A percentile compares a stretch with the other conserved stretches of the same genome.
phyloP scores from a whole-genome alignment of 1,284 basidiomycete species.

The Nidula niveotomentosa region DNA sequence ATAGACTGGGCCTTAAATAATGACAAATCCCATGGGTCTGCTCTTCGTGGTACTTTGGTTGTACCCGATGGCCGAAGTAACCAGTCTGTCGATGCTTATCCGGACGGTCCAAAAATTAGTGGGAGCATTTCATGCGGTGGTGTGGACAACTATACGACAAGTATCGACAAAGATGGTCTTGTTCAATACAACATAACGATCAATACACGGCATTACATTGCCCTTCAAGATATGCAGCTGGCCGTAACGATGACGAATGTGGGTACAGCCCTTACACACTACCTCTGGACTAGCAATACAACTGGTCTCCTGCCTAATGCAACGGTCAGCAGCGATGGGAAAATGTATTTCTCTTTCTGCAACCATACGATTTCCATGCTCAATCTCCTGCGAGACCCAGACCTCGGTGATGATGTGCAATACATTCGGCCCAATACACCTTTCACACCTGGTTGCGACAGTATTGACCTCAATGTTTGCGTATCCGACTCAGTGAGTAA shows the following conservation, averaged over 20 bases:
- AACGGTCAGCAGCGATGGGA: conserved; percentile 7
- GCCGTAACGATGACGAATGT: conserved; percentile 3
- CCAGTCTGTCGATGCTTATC: conserved; percentile 2
- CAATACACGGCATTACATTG: not conserved
- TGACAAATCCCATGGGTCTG: conserved; percentile 6
- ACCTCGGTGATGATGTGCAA: conserved; percentile 1
- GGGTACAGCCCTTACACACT: conserved; percentile 6
- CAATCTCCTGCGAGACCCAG: not conserved
- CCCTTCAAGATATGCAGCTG: conserved; percentile 2
- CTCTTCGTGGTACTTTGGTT: conserved; percentile 8
- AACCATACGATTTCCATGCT: conserved; percentile 6
- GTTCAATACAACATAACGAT: conserved; percentile 1
- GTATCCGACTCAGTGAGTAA: conserved; percentile 13
- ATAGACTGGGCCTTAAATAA: conserved; percentile 8
- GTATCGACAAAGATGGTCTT: not conserved
- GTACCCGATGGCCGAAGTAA: conserved; percentile 7
- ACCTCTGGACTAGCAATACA: conserved; percentile 13
- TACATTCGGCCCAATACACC: conserved; percentile 6
- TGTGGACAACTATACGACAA: conserved; percentile 6
- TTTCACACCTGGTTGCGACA: conserved; percentile 7
- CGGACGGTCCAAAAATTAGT: conserved; percentile 7
- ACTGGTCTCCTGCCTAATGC: conserved; percentile 10
- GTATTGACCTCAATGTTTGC: conserved; percentile 4
- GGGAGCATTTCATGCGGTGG: conserved; percentile 9
- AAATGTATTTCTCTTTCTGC: conserved; percentile 11